These are phyloP conservation scores for Puccinia horiana DNA, from an alignment of 1,284 basidiomycete genomes.

Conservation along the genomic window DNA sequence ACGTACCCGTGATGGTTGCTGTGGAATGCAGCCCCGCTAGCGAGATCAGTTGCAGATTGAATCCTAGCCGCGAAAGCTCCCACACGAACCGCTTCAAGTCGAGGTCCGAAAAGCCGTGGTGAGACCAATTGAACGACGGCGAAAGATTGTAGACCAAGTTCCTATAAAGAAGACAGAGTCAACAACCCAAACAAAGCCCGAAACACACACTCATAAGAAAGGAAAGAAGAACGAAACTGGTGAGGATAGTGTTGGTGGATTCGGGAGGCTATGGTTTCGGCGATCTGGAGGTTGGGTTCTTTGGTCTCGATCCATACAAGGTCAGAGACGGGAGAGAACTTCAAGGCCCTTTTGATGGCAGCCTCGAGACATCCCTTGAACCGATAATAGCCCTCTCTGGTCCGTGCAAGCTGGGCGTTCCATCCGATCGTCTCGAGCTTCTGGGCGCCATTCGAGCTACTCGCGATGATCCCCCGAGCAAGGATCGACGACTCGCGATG, in stretches of 20 bases:
- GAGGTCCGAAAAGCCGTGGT: slow-evolving; percentile 71
- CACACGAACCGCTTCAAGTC: slow-evolving; percentile 83
- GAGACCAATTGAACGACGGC: slow-evolving; percentile 89
- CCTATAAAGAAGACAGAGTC: slow-evolving; percentile 49
- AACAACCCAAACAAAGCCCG: not conserved
- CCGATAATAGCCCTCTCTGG: slow-evolving; percentile 88
- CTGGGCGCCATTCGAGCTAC: not conserved
- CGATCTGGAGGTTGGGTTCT: slow-evolving; percentile 75
- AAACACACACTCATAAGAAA: not conserved
- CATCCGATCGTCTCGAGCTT: slow-evolving; percentile 70
- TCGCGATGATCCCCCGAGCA: not conserved
- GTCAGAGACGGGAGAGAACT: slow-evolving; percentile 66
- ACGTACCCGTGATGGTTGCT: slow-evolving; percentile 73
- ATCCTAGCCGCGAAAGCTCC: slow-evolving; percentile 87
- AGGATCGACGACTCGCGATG: not conserved
- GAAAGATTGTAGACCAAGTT: slow-evolving; percentile 89
- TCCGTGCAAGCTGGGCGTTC: slow-evolving; percentile 83
- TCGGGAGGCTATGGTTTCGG: slow-evolving; percentile 73
- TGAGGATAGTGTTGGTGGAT: slow-evolving; percentile 72
- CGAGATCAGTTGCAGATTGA: slow-evolving; percentile 80
- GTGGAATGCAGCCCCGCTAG: slow-evolving; percentile 84
- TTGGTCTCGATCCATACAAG: slow-evolving; percentile 74
- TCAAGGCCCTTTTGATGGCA: slow-evolving; percentile 77
- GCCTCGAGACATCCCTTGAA: slow-evolving; percentile 77
- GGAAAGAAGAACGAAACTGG: slow-evolving; percentile 25